Conservation (phyloP, 2,329 filamentous ascomycete genomes). For the Ceratocystis cacaofunesta region DNA sequence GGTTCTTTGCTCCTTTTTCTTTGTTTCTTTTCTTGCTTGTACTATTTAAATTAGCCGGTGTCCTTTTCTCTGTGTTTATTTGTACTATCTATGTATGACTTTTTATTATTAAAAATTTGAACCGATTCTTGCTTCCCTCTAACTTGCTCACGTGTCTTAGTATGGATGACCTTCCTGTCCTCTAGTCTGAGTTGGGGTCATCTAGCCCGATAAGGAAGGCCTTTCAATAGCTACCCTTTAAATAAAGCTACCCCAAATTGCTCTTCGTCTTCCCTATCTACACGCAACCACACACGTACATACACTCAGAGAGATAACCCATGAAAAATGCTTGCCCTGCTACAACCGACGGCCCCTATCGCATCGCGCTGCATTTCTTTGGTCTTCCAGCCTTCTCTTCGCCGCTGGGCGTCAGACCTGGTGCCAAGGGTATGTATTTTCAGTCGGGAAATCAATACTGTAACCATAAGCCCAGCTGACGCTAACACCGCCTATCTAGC, state of each 20-base stretch:
- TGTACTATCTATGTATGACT: background rate
- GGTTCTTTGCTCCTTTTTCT: constrained; percentile 3
- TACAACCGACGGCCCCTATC: background rate
- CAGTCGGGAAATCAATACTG: background rate
- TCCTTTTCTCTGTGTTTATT: background rate
- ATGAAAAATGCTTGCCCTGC: background rate
- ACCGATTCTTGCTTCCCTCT: background rate
- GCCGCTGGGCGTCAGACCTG: constrained; percentile 5
- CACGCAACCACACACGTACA: too few relatives aligned
- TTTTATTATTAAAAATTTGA: background rate
- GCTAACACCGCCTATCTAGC: constrained; percentile 24
- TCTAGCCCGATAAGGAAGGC: background rate
- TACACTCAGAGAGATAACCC: too few relatives aligned
- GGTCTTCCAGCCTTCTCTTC: background rate
- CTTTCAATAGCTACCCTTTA: background rate
- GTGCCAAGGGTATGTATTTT: constrained; percentile 18
- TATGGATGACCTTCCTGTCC: background rate
- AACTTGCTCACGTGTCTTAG: background rate
- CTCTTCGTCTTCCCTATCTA: background rate
- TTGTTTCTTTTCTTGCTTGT: background rate
- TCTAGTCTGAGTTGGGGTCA: background rate
- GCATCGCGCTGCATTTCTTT: background rate
- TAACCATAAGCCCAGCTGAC: background rate
- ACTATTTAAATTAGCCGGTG: background rate
- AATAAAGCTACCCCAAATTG: background rate